Base-by-base conservation (phyloP, 495 filamentous ascomycete genomes). In the Gamarada debralockiae region DNA sequence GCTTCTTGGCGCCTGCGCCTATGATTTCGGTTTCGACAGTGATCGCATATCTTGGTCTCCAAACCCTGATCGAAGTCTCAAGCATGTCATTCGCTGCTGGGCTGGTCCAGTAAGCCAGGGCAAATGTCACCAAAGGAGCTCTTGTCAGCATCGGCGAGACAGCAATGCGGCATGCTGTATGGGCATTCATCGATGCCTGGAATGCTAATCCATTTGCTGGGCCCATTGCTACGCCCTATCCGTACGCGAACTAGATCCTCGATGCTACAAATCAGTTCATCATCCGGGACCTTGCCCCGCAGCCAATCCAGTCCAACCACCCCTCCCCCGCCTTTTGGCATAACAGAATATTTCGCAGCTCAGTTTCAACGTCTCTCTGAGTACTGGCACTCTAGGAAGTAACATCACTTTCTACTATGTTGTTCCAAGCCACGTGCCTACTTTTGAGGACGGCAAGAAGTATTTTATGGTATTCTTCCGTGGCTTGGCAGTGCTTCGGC, bases 391-490 rank as follows among this genome's bases (percentile, higher is more conserved):
- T 22, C 17, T 27, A n/a, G 15, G 29, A 6, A 37, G 7, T 23
- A 4, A 2, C 6, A 58, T 29, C 61, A 64, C 36, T 69, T 56
- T 50, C 63, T 2, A 52, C 70, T 50, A n/a, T 24, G 3, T n/a
- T 21, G 41, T n/a, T 6, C 51, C 64, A 2, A 43, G 41, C 2
- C 4, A 48, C 17, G 5, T 7, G 6, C 75, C 73, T 0, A 13
- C 6, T 3, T 76, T 79, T 49, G 55, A 63, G n/a, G 2, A 27
- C 5, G 25, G 53, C 42, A 69, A 46, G 17, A 54, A 71, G 21
- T 79, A 79, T 52, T 77, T 68, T 45, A 73, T 70, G 9, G 73
- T 78, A 21, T 78, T 74, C 57, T 77, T 73, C 61, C 76, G 78
- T 38, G 73, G 71, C 13, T 10, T 74, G n/a, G 55, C 6, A 75